Evolutionary conservation across 305 asterid species (phyloP).

Genomic region (Andrographis paniculata): DNA sequence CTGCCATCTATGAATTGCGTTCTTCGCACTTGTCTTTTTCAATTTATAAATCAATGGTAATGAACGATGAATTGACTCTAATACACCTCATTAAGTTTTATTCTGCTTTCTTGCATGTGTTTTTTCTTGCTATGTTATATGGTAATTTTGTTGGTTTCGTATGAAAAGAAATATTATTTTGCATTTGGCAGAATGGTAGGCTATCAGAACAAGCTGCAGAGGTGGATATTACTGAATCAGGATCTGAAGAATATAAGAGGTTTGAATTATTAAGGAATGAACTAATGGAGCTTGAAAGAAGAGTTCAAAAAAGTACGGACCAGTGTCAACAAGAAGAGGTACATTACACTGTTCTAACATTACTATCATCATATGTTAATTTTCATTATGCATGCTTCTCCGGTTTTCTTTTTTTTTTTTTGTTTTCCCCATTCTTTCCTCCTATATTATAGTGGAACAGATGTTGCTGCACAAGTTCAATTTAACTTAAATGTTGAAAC

Average conservation of each 20-base stretch:
- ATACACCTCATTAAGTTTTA: background rate
- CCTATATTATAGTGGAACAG: background rate
- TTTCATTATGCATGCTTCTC: slow-evolving; percentile 8
- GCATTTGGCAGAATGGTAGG: slow-evolving; percentile 40
- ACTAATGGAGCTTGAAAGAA: slow-evolving; percentile 84
- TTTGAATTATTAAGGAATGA: slow-evolving; percentile 75
- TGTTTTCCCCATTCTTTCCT: background rate
- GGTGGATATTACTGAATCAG: slow-evolving; percentile 35
- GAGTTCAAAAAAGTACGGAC: slow-evolving; percentile 81
- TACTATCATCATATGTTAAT: slow-evolving; percentile 7
- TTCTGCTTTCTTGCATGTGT: slow-evolving; percentile 3
- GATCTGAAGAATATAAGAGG: slow-evolving; percentile 63
- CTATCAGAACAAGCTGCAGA: slow-evolving; percentile 30
- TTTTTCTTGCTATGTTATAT: slow-evolving; percentile 5
- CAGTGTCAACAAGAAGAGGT: slow-evolving; percentile 62
- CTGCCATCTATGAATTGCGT: slow-evolving; percentile 7
- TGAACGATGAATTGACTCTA: slow-evolving; percentile 7
- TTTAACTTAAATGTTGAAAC: background rate
- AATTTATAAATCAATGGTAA: slow-evolving; percentile 13
- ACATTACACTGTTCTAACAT: slow-evolving; percentile 12
- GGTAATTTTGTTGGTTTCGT: background rate
- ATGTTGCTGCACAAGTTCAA: background rate
- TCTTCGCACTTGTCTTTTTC: slow-evolving; percentile 7
- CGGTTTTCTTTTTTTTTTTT: background rate
- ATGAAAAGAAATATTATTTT: slow-evolving; percentile 8